A percentile compares a stretch with the other conserved stretches of the same genome.
Evolutionary conservation across 306 rosid species (phyloP).

Genomic region (Rubus parviflorus): DNA sequence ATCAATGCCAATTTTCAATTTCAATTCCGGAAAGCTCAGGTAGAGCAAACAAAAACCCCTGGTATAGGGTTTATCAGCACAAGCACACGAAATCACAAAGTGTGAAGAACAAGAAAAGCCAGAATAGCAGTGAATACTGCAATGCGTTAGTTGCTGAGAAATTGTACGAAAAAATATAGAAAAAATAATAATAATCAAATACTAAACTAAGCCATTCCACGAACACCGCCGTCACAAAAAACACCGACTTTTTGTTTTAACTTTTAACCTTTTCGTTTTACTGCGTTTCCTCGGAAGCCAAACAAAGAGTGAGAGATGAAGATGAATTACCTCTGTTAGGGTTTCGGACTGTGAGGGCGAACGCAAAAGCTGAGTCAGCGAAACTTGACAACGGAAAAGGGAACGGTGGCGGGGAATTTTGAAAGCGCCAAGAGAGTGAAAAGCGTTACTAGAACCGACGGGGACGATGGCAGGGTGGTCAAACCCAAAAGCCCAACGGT

Average conservation of each 20-base stretch:
- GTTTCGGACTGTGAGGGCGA: neutral
- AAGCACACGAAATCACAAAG: slow-evolving; percentile 7
- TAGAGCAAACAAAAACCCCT: slow-evolving; percentile 17
- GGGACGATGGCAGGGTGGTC: neutral
- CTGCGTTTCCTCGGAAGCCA: slow-evolving; percentile 3
- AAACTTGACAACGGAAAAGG: neutral
- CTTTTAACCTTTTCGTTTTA: neutral
- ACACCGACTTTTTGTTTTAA: neutral
- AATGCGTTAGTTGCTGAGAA: neutral
- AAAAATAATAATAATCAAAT: neutral
- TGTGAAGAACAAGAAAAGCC: neutral
- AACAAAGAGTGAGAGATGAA: neutral
- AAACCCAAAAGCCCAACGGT: neutral
- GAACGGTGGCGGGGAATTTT: slow-evolving; percentile 45
- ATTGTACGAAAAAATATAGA: neutral
- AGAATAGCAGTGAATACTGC: neutral
- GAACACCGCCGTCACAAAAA: neutral
- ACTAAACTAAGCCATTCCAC: neutral
- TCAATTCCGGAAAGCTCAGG: neutral
- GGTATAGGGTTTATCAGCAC: slow-evolving; percentile 13
- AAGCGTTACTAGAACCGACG: neutral
- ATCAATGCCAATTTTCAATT: neutral
- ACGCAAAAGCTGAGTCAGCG: slow-evolving; percentile 8
- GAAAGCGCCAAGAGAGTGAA: slow-evolving; percentile 7
- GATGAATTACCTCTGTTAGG: neutral